Percentiles rank a stretch among this genome's conserved stretches.
phyloP scores from a whole-genome alignment of 352 stramenopile genomes.

The Phytophthora foliorum region DNA sequence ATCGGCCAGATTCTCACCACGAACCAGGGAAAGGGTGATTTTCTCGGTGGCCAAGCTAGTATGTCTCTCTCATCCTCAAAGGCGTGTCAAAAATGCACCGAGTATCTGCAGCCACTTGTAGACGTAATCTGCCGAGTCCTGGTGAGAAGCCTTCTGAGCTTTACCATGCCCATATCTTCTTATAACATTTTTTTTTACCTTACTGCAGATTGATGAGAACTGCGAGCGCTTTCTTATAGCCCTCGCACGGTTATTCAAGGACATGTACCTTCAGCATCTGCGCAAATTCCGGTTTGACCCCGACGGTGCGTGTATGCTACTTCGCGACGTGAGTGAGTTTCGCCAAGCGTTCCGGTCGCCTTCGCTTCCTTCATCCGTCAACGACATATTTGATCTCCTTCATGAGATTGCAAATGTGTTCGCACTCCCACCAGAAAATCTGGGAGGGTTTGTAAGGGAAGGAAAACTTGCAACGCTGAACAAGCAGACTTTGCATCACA shows the following conservation, averaged over 20 bases:
- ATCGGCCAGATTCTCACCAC: constrained; percentile 56
- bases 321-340: constrained; percentile 83
- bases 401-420: constrained; percentile 88
- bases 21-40: constrained; percentile 81
- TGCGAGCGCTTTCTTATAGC: constrained; percentile 67
- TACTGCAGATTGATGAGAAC: constrained; percentile 65
- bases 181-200: neutral
- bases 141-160: constrained; percentile 38
- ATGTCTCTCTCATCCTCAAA: constrained; percentile 79
- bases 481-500: constrained; percentile 65
- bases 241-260: constrained; percentile 70
- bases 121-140: constrained; percentile 57
- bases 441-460: constrained; percentile 82
- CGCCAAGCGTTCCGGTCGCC: constrained; percentile 67
- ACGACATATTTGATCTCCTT: constrained; percentile 80
- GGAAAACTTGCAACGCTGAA: constrained; percentile 73
- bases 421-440: constrained; percentile 76
- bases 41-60: constrained; percentile 77
- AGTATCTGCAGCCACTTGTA: constrained; percentile 80
- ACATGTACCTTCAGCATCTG: constrained; percentile 79
- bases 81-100: constrained; percentile 72
- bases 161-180: neutral
- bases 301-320: constrained; percentile 83
- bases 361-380: constrained; percentile 42
- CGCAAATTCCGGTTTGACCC: constrained; percentile 85